phyloP scores from a whole-genome alignment of 306 rosid species.

The Glycine soja region DNA sequence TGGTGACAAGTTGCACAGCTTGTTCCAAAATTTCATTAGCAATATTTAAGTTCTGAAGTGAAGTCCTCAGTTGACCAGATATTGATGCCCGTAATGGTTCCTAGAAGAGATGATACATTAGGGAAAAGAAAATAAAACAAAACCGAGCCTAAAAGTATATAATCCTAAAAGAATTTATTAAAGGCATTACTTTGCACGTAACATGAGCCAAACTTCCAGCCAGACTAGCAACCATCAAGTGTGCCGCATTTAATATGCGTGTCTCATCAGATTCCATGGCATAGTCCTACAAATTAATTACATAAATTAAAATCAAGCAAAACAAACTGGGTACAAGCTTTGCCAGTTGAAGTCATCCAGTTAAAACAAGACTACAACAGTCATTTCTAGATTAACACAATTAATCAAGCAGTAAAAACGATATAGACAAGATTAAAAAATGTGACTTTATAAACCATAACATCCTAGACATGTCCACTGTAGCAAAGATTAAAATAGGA shows the following conservation, averaged over 20 bases:
- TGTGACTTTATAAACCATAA: background rate
- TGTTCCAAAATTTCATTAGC: slow-evolving; percentile 83
- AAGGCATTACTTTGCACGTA: slow-evolving; percentile 85
- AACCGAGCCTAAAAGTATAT: background rate
- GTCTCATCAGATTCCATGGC: slow-evolving; percentile 98
- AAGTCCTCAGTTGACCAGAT: slow-evolving; percentile 80
- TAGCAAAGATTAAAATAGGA: slow-evolving; percentile 16
- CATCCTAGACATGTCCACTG: slow-evolving; percentile 4
- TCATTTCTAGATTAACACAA: background rate
- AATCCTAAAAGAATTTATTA: slow-evolving; percentile 17
- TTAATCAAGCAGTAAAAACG: background rate
- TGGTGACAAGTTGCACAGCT: slow-evolving; percentile 94
- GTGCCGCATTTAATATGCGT: slow-evolving; percentile 92
- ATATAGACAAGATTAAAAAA: slow-evolving; percentile 2
- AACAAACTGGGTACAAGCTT: slow-evolving; percentile 21
- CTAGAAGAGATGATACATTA: slow-evolving; percentile 53
- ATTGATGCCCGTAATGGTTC: slow-evolving; percentile 90
- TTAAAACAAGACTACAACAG: background rate
- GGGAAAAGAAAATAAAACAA: slow-evolving; percentile 24
- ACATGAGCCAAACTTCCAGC: slow-evolving; percentile 99
- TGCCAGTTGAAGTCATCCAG: background rate
- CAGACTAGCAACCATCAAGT: slow-evolving; percentile 97
- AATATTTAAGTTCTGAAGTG: slow-evolving; percentile 74
- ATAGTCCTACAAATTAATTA: slow-evolving; percentile 72
- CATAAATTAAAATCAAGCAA: slow-evolving; percentile 30